Percentiles rank a stretch among this genome's conserved stretches.
Conservation (phyloP, 1,284 basidiomycete species). For the Cryptococcus neoformans region DNA sequence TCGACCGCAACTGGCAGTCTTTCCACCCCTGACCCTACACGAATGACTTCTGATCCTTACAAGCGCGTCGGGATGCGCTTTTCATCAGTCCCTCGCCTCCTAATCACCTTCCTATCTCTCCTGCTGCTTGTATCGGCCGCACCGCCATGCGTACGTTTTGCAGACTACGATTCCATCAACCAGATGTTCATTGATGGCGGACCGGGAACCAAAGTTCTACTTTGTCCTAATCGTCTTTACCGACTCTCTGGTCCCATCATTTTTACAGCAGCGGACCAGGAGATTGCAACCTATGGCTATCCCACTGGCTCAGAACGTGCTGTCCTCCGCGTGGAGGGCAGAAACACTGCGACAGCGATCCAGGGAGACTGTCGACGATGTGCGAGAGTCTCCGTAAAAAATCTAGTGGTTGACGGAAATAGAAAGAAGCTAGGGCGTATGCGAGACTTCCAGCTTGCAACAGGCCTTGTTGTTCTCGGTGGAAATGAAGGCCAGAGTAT, state of each 20-base stretch:
- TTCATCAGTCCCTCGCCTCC: neutral
- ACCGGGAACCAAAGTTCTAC: constrained; percentile 48
- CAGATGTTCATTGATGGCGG: constrained; percentile 46
- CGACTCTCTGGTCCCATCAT: constrained; percentile 48
- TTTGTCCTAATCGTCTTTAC: constrained; percentile 51
- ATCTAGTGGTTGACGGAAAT: constrained; percentile 48
- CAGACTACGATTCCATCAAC: constrained; percentile 42
- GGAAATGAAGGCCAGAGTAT: constrained; percentile 49
- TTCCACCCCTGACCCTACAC: no score
- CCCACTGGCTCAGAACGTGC: constrained; percentile 50
- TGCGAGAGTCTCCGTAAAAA: constrained; percentile 40
- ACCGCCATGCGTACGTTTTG: constrained; percentile 34
- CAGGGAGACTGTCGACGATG: constrained; percentile 51
- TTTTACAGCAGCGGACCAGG: constrained; percentile 53
- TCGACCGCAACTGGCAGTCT: no score
- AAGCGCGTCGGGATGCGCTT: no score
- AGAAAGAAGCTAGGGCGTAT: constrained; percentile 40
- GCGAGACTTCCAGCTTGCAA: constrained; percentile 21
- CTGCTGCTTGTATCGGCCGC: constrained; percentile 17
- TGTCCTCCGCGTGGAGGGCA: constrained; percentile 41
- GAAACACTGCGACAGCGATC: constrained; percentile 35
- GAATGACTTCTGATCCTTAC: no score
- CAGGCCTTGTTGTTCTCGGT: constrained; percentile 44
- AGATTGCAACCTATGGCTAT: constrained; percentile 51
- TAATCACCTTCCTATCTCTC: constrained; percentile 6